phyloP scores from a whole-genome alignment of 768 basidiomycete species.

The Nidularia sp. region DNA sequence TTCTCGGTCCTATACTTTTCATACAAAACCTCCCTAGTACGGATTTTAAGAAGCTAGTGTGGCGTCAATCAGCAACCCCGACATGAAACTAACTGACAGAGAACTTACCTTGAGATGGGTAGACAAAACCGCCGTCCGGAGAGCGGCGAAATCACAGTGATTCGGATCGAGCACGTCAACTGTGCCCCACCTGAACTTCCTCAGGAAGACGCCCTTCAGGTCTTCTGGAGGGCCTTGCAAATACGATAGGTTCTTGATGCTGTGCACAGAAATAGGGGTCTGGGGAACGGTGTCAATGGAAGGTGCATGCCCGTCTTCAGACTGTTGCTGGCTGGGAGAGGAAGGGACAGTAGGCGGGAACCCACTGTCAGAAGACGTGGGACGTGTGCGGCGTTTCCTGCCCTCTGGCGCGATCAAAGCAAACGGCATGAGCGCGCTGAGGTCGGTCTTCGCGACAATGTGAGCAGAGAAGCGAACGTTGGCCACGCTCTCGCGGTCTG shows the following conservation, averaged over 20 bases:
- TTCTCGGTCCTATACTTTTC: conserved; percentile 93
- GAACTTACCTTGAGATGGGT: conserved; percentile 77
- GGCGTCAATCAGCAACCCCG: conserved; percentile 2
- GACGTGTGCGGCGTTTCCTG: conserved; percentile 35
- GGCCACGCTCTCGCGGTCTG: conserved; percentile 67
- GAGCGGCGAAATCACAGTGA: conserved; percentile 84
- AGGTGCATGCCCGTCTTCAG: conserved; percentile 41
- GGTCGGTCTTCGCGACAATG: conserved; percentile 55
- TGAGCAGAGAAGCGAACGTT: conserved; percentile 76
- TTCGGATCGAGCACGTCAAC: conserved; percentile 82
- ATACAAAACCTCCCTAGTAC: conserved; percentile 87
- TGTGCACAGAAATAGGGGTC: conserved; percentile 31
- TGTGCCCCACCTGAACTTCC: conserved; percentile 86
- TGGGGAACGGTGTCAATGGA: conserved; percentile 22
- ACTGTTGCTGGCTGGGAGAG: conserved; percentile 23
- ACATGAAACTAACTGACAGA: not conserved
- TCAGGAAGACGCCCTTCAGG: conserved; percentile 69
- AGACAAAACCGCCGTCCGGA: conserved; percentile 80
- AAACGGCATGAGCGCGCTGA: conserved; percentile 65
- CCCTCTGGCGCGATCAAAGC: conserved; percentile 75
- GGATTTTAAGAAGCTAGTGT: conserved; percentile 68
- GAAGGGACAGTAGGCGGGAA: conserved; percentile 20
- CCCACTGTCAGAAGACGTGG: conserved; percentile 24
- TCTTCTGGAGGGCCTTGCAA: conserved; percentile 58
- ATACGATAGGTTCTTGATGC: conserved; percentile 33